Evolutionary conservation across 2,329 filamentous ascomycete genomes (phyloP).

Genomic region (Elsinoe fawcettii): DNA sequence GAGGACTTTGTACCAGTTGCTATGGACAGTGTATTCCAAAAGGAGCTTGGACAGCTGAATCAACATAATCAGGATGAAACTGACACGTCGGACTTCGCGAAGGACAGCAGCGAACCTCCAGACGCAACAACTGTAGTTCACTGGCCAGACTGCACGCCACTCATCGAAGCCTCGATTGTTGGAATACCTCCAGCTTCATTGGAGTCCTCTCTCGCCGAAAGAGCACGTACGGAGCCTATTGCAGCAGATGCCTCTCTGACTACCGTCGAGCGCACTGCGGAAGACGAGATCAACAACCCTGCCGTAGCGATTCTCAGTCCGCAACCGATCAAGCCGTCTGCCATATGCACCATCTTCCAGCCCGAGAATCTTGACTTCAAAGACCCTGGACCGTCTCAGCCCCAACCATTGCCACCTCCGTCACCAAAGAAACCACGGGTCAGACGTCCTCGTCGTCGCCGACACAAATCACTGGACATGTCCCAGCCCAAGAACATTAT

Average conservation of each 20-base stretch:
- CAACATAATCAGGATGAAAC: too few relatives aligned
- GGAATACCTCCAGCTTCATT: too few relatives aligned
- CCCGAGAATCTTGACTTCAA: neutral
- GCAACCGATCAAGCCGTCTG: neutral
- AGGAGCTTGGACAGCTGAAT: too few relatives aligned
- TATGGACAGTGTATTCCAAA: too few relatives aligned
- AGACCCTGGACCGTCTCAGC: neutral
- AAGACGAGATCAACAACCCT: neutral
- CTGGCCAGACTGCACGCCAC: too few relatives aligned
- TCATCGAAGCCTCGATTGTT: too few relatives aligned
- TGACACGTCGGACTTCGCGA: too few relatives aligned
- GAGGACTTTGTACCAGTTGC: too few relatives aligned
- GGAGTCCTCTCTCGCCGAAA: too few relatives aligned
- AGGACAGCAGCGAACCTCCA: too few relatives aligned
- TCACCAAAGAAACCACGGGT: neutral
- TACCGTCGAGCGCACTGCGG: neutral
- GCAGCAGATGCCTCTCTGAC: neutral
- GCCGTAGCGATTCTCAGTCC: neutral
- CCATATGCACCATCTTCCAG: neutral
- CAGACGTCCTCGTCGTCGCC: neutral
- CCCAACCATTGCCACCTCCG: neutral
- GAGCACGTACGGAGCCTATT: too few relatives aligned
- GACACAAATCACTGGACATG: constrained; percentile 3
- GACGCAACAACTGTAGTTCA: too few relatives aligned
- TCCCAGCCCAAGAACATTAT: constrained; percentile 7